These are phyloP conservation scores for Endothia cerciana DNA, from an alignment of 2,329 filamentous ascomycete species.

Conservation along the genomic window DNA sequence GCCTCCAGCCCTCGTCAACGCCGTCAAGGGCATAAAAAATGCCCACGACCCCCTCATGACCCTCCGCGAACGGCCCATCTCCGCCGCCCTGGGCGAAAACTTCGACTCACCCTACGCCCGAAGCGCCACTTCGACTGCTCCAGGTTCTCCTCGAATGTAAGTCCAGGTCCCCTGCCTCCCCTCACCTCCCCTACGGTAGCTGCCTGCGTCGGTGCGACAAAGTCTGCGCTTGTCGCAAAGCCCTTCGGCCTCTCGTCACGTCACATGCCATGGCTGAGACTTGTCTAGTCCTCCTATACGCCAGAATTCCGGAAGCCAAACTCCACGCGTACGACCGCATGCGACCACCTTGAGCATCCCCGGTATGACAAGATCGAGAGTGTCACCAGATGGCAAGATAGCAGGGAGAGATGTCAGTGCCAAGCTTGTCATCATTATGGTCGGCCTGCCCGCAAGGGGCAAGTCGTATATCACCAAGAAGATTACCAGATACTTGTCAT, in stretches of 20 bases:
- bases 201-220: neutral
- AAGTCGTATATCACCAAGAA: conserved; percentile 99
- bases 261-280: conserved; percentile 30
- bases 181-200: too few species aligned
- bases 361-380: conserved; percentile 91
- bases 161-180: conserved; percentile 33
- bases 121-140: conserved; percentile 62
- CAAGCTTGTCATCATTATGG: conserved; percentile 98
- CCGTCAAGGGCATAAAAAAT: conserved; percentile 46
- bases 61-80: conserved; percentile 38
- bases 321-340: conserved; percentile 77
- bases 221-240: neutral
- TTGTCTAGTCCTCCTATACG: conserved; percentile 63
- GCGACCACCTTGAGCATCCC: conserved; percentile 97
- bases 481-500: conserved; percentile 90
- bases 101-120: conserved; percentile 60
- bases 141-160: conserved; percentile 62
- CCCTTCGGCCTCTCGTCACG: conserved; percentile 16
- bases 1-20: conserved; percentile 36
- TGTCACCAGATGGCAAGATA: conserved; percentile 94
- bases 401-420: conserved; percentile 91
- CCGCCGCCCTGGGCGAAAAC: conserved; percentile 40
- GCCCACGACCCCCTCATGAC: conserved; percentile 38
- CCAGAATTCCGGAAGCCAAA: conserved; percentile 76
- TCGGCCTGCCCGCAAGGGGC: conserved; percentile 89